These are phyloP conservation scores for Penicillium manginii DNA, from an alignment of 495 filamentous ascomycete genomes.

Conservation along the genomic window DNA sequence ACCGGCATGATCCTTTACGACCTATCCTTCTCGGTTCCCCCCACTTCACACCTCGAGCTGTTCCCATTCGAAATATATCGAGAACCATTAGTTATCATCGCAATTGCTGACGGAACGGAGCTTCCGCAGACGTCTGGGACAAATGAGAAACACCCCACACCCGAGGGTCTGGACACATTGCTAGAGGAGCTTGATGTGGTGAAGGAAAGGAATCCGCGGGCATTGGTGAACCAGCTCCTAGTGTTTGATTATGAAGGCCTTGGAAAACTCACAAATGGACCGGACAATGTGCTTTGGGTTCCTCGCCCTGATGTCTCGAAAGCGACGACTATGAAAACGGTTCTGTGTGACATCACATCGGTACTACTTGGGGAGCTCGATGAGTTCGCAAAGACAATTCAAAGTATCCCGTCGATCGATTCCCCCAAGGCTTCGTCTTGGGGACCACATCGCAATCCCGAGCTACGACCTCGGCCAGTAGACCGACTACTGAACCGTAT, in stretches of 20 bases:
- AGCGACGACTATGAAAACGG: constrained; percentile 89
- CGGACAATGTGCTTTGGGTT: constrained; percentile 65
- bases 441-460: constrained; percentile 50
- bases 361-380: constrained; percentile 85
- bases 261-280: constrained; percentile 44
- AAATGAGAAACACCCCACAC: constrained; percentile 32
- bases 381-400: constrained; percentile 80
- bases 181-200: constrained; percentile 62
- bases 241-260: constrained; percentile 70
- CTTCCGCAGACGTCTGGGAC: constrained; percentile 44
- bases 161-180: constrained; percentile 61
- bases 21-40: constrained; percentile 76
- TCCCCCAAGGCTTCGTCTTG: constrained; percentile 64
- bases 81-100: constrained; percentile 78
- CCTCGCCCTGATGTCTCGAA: constrained; percentile 72
- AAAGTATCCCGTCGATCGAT: constrained; percentile 77
- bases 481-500: constrained; percentile 63
- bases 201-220: constrained; percentile 69
- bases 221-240: constrained; percentile 75
- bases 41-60: constrained; percentile 74
- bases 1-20: constrained; percentile 89
- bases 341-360: constrained; percentile 90
- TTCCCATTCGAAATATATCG: constrained; percentile 85
- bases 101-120: constrained; percentile 73
- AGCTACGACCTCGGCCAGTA: constrained; percentile 48